phyloP scores from a whole-genome alignment of 1,284 basidiomycete genomes.

The Ganoderma multipileum region DNA sequence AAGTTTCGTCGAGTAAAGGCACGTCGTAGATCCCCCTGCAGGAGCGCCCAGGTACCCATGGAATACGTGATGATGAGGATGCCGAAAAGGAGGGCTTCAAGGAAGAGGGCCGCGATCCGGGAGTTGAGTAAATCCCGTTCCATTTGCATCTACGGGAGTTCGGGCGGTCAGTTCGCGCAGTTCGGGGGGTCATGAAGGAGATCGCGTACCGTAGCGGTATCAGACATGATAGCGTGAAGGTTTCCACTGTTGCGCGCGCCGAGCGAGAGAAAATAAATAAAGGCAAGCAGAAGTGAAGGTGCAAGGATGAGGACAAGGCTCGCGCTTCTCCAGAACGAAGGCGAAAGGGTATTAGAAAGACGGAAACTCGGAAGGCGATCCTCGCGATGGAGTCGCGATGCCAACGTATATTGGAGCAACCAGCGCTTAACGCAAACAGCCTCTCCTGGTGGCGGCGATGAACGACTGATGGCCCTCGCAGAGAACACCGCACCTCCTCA shows the following conservation, averaged over 20 bases:
- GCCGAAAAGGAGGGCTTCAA: slow-evolving; percentile 24
- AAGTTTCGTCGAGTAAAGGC: slow-evolving; percentile 16
- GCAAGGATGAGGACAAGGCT: not conserved
- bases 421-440: not conserved
- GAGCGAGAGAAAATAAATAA: not conserved
- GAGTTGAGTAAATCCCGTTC: not conserved
- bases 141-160: not conserved
- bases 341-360: not conserved
- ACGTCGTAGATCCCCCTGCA: not conserved
- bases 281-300: not conserved
- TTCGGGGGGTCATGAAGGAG: not conserved
- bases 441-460: not conserved
- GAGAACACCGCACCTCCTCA: not conserved
- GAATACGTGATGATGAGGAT: slow-evolving; percentile 14
- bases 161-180: not conserved
- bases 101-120: slow-evolving; percentile 12
- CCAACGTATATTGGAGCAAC: not conserved
- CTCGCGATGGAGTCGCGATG: not conserved
- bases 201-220: not conserved
- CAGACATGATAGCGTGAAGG: not conserved
- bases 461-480: not conserved
- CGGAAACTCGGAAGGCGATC: not conserved
- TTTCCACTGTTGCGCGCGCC: not conserved
- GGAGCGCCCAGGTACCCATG: slow-evolving; percentile 12
- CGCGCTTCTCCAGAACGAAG: not conserved